Conservation (phyloP, 163 green algal genomes). For the Smithsoniella earleae region DNA sequence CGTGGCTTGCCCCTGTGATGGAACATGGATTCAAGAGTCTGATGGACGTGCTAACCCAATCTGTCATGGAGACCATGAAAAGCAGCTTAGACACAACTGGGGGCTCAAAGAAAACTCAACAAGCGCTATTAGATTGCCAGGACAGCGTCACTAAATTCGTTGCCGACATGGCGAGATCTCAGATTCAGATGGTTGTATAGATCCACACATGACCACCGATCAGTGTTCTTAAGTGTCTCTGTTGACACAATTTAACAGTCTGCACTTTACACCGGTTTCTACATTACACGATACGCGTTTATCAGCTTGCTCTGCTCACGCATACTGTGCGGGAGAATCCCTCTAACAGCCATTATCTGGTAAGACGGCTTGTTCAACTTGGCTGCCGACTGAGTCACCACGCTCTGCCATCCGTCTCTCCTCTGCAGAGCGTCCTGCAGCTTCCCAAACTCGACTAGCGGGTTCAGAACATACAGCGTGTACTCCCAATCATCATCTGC, state of each 20-base stretch:
- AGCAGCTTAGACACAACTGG: background rate
- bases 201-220: too few relatives aligned
- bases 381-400: too few relatives aligned
- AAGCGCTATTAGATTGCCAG: slow-evolving; percentile 20
- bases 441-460: slow-evolving; percentile 15
- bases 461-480: slow-evolving; percentile 19
- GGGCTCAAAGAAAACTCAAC: background rate
- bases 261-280: too few relatives aligned
- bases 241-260: background rate
- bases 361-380: slow-evolving; percentile 13
- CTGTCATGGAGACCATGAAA: background rate
- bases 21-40: background rate
- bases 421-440: slow-evolving; percentile 15
- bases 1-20: background rate
- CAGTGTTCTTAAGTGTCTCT: too few relatives aligned
- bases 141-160: background rate
- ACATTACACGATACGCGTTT: background rate
- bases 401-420: slow-evolving; percentile 18
- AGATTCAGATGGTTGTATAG: too few relatives aligned
- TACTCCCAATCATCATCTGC: slow-evolving; percentile 29
- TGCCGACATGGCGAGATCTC: background rate
- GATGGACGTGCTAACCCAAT: slow-evolving; percentile 3
- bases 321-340: slow-evolving; percentile 2
- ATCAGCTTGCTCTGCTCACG: slow-evolving; percentile 18
- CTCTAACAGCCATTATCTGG: slow-evolving; percentile 8